phyloP scores from a whole-genome alignment of 2,329 filamentous ascomycete species.

The Hymenoscyphus fructigenus region DNA sequence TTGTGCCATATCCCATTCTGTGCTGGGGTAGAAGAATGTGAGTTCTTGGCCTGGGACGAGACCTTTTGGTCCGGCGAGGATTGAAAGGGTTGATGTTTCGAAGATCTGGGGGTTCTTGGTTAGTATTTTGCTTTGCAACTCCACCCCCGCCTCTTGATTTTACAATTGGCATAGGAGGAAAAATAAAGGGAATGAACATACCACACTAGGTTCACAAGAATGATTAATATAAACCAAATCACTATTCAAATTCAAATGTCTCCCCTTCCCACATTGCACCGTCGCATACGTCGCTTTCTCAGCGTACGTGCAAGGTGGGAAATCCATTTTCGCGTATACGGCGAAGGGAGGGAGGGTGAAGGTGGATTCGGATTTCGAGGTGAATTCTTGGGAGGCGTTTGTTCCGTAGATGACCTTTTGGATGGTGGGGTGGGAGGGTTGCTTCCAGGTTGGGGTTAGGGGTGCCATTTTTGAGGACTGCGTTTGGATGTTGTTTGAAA shows the following conservation, averaged over 20 bases:
- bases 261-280: slow-evolving; percentile 56
- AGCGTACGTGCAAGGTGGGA: slow-evolving; percentile 60
- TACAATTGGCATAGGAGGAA: no score
- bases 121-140: no score
- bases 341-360: slow-evolving; percentile 59
- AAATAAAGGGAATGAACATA: slow-evolving; percentile 40
- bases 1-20: slow-evolving; percentile 73
- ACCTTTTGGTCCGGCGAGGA: slow-evolving; percentile 58
- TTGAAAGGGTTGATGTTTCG: slow-evolving; percentile 54
- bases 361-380: slow-evolving; percentile 59
- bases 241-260: slow-evolving; percentile 63
- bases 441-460: slow-evolving; percentile 57
- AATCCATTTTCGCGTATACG: slow-evolving; percentile 64
- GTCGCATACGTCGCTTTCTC: slow-evolving; percentile 61
- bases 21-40: slow-evolving; percentile 74
- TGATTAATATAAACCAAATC: slow-evolving; percentile 69
- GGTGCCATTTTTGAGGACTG: slow-evolving; percentile 47
- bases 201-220: slow-evolving; percentile 64
- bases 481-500: background rate
- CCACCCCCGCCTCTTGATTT: no score
- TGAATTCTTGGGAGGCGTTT: slow-evolving; percentile 47
- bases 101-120: no score
- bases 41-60: slow-evolving; percentile 57
- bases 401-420: slow-evolving; percentile 55
- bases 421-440: slow-evolving; percentile 59